Evolutionary conservation across 1,284 basidiomycete species (phyloP).

Genomic region (Irpex lacteus): DNA sequence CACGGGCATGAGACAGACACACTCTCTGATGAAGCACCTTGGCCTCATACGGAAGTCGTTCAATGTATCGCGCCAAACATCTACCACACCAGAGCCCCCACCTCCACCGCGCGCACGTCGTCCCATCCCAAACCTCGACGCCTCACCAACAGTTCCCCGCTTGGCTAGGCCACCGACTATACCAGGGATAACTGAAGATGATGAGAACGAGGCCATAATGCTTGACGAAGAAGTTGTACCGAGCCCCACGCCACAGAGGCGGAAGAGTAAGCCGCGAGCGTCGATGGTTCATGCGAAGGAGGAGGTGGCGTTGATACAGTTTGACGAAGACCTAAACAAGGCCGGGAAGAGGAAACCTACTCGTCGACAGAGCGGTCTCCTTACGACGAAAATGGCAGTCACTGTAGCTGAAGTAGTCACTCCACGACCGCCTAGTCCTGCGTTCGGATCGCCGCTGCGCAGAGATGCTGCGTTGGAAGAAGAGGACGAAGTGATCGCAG

Average conservation of each 20-base stretch:
- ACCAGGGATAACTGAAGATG: slow-evolving; percentile 67
- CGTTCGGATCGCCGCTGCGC: slow-evolving; percentile 61
- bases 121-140: slow-evolving; percentile 37
- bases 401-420: slow-evolving; percentile 36
- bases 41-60: slow-evolving; percentile 60
- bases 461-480: slow-evolving; percentile 52
- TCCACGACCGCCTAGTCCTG: slow-evolving; percentile 58
- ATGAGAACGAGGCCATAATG: slow-evolving; percentile 47
- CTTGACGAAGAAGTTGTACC: background rate
- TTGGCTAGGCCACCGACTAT: slow-evolving; percentile 65
- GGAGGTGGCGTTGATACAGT: slow-evolving; percentile 26
- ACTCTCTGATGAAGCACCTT: slow-evolving; percentile 63
- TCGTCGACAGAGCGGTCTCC: slow-evolving; percentile 65
- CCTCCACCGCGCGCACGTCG: slow-evolving; percentile 43
- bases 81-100: slow-evolving; percentile 38
- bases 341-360: slow-evolving; percentile 48
- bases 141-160: slow-evolving; percentile 50
- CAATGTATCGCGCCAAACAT: slow-evolving; percentile 36
- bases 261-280: slow-evolving; percentile 27
- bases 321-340: slow-evolving; percentile 29
- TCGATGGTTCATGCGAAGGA: slow-evolving; percentile 24
- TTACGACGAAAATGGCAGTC: slow-evolving; percentile 35
- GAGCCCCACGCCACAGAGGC: slow-evolving; percentile 31
- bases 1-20: slow-evolving; percentile 39
- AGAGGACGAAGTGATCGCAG: slow-evolving; percentile 48